Conservation (phyloP, 257 asterid genomes). For the Orobanche coerulescens region DNA sequence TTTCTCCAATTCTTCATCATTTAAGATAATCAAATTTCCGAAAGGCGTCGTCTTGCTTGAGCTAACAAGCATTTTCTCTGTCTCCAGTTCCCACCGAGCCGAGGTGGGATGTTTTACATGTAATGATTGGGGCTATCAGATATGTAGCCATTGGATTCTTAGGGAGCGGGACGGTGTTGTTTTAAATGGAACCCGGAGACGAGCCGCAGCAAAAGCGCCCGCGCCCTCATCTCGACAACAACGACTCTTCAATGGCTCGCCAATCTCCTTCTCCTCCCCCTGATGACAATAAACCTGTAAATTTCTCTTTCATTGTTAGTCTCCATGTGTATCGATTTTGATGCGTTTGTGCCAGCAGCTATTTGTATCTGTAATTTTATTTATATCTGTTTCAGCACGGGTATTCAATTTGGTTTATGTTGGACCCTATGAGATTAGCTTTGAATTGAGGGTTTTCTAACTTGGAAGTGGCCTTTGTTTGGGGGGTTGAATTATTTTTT, state of each 20-base stretch:
- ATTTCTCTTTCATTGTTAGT: not conserved
- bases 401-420: not conserved
- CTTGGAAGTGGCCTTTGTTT: too few species aligned
- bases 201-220: conserved; percentile 74
- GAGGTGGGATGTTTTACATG: too few species aligned
- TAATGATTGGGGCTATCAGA: conserved; percentile 28
- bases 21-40: too few species aligned
- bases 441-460: conserved; percentile 14
- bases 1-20: too few species aligned
- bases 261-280: conserved; percentile 48
- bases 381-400: not conserved
- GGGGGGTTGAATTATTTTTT: not conserved
- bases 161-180: conserved; percentile 16
- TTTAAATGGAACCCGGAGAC: conserved; percentile 52
- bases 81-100: too few species aligned
- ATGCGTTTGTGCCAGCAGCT: not conserved
- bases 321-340: not conserved
- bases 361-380: not conserved
- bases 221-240: conserved; percentile 55
- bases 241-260: conserved; percentile 50
- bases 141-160: conserved; percentile 17
- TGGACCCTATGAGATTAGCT: not conserved
- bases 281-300: conserved; percentile 56
- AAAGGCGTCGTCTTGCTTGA: too few species aligned
- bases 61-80: too few species aligned